Base-by-base conservation (phyloP, 257 asterid genomes). In the Linaria vulgaris region DNA sequence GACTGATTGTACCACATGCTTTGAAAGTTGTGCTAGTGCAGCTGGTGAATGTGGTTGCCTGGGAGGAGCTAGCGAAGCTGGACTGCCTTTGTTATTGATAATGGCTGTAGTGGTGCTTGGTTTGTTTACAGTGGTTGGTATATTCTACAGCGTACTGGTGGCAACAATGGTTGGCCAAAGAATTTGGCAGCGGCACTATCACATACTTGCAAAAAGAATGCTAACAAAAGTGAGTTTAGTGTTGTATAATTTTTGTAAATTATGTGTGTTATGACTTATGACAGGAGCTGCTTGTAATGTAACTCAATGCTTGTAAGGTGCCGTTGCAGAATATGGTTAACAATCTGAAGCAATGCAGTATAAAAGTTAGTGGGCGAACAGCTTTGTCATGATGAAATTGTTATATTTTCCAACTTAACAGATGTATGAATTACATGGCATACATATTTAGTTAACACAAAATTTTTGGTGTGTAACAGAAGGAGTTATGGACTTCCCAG, bases 1-100 rank as follows among this genome's bases (percentile, higher is more conserved):
- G 98, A 86, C 96, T 15, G 98, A 91, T 60, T 91, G 98, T 70
- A 86, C 98, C 69, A 78, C 95, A 8, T 91, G 96, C 88, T 88
- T 91, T 52, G 98, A 91, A 67, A 73, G 95, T 69, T 88, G 96
- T 69, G 95, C 95, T 59, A 74, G 88, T 53, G 88, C 85, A 2
- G 90, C 85, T 27, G 82, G 86, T 49, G 98, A 91, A 72, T 88
- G 98, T 63, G 90, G 96, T 69, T 91, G 96, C 81, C 72, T 91
- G 61, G 96, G 98, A 56, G 95, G 98, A 64, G 96, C 96, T 9
- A 95, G 98, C 49, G 98, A 91, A 84, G 96, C 98, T 51, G 98
- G 98, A 39, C 69, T 91, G 77, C 98, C 98, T 12, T 10, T 91
- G 52, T 16, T 91, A 50, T 73, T 86, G 22, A 74, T 91, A 67